Percentiles rank a stretch among this genome's conserved stretches.
Conservation (phyloP, 352 stramenopile genomes). For the Phytophthora sansomeana region DNA sequence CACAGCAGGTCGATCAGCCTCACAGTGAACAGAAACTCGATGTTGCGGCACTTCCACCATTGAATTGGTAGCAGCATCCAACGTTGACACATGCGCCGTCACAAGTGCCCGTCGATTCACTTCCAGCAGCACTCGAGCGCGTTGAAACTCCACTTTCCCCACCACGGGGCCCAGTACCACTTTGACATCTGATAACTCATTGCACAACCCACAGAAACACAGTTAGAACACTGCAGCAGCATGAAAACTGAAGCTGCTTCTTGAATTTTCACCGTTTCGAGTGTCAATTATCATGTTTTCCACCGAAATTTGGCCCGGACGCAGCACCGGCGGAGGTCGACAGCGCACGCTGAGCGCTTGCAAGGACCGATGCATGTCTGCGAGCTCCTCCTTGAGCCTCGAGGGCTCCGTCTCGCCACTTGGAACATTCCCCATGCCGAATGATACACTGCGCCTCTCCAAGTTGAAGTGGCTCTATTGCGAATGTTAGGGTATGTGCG, state of each 20-base stretch:
- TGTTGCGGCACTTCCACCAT: constrained; percentile 53
- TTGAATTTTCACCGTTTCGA: constrained; percentile 20
- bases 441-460: constrained; percentile 25
- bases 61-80: constrained; percentile 48
- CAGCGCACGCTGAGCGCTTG: constrained; percentile 30
- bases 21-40: constrained; percentile 27
- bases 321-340: constrained; percentile 26
- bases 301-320: constrained; percentile 43
- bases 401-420: constrained; percentile 48
- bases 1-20: constrained; percentile 41
- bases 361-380: constrained; percentile 53
- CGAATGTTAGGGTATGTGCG: constrained; percentile 17
- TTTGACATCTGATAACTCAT: constrained; percentile 42
- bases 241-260: not conserved
- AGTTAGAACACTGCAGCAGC: not conserved
- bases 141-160: constrained; percentile 60
- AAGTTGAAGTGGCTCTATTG: constrained; percentile 30
- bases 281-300: constrained; percentile 31
- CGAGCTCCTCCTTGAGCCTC: constrained; percentile 57
- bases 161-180: constrained; percentile 77
- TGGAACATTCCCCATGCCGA: constrained; percentile 54
- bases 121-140: constrained; percentile 73
- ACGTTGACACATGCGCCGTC: constrained; percentile 59
- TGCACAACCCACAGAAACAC: not conserved
- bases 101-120: constrained; percentile 47